phyloP scores from a whole-genome alignment of 108 stramenopile genomes.

The Chaetoceros muelleri region DNA sequence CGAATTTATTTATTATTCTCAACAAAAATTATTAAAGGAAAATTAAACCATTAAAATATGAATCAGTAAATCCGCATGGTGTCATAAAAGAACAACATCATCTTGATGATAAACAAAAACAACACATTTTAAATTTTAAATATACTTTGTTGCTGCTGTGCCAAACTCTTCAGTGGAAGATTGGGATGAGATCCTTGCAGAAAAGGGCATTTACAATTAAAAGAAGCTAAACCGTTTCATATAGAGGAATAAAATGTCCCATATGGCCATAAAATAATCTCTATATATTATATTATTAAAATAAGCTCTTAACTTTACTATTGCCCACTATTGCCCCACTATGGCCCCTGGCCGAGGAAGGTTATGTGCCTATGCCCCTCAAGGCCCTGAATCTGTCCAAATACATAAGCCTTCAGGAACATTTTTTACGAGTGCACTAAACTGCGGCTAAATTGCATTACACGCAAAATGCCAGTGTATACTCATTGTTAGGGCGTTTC shows the following conservation, averaged over 20 bases:
- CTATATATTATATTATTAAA: too few relatives aligned
- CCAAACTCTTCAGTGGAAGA: constrained; percentile 16
- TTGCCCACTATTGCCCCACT: too few relatives aligned
- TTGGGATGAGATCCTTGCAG: constrained; percentile 18
- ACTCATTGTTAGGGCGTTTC: too few relatives aligned
- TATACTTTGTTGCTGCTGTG: neutral
- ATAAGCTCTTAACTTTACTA: too few relatives aligned
- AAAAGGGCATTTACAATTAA: constrained; percentile 18
- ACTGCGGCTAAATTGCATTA: too few relatives aligned
- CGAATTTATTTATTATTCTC: neutral
- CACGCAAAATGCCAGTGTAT: too few relatives aligned
- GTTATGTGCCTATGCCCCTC: too few relatives aligned
- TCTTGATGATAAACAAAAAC: neutral
- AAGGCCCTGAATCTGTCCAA: too few relatives aligned
- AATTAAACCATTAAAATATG: constrained; percentile 24
- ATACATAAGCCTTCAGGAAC: too few relatives aligned
- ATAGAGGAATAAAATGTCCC: constrained; percentile 17
- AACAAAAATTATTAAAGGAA: neutral
- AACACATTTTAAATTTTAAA: neutral
- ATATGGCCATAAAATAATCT: constrained; percentile 7
- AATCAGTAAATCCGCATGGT: neutral
- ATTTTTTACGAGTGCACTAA: too few relatives aligned
- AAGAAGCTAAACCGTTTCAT: constrained; percentile 17
- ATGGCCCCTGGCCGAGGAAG: too few relatives aligned
- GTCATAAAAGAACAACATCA: neutral